Evolutionary conservation across 1,284 basidiomycete species (phyloP).

Genomic region (Spongispora temasekensis): DNA sequence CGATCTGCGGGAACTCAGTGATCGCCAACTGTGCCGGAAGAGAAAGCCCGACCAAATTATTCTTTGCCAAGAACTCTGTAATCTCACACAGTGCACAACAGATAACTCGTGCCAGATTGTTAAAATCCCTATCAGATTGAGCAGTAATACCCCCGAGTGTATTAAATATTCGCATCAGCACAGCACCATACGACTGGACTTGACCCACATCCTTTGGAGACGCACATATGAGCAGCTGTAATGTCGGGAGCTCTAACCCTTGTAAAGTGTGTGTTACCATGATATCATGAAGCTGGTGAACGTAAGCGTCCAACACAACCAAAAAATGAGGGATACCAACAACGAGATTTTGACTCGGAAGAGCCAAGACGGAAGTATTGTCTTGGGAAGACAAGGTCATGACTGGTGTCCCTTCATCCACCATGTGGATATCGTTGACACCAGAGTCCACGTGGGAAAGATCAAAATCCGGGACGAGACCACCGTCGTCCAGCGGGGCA

Average conservation of each 20-base stretch:
- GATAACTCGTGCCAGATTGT: slow-evolving; percentile 30
- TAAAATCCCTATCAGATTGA: slow-evolving; percentile 38
- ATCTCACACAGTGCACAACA: slow-evolving; percentile 43
- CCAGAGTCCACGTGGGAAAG: slow-evolving; percentile 15
- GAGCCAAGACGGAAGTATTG: slow-evolving; percentile 36
- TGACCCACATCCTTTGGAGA: slow-evolving; percentile 32
- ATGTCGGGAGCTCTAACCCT: slow-evolving; percentile 43
- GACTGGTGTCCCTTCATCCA: slow-evolving; percentile 18
- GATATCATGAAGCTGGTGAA: slow-evolving; percentile 54
- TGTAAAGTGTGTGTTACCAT: slow-evolving; percentile 56
- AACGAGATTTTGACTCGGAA: slow-evolving; percentile 55
- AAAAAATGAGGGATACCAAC: slow-evolving; percentile 38
- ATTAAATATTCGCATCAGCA: slow-evolving; percentile 49
- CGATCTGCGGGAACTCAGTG: slow-evolving; percentile 38
- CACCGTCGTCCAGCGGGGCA: slow-evolving; percentile 15
- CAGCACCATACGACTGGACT: slow-evolving; percentile 40
- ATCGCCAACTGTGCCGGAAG: slow-evolving; percentile 3
- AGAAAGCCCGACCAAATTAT: slow-evolving; percentile 42
- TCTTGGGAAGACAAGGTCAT: slow-evolving; percentile 24
- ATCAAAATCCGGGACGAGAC: slow-evolving; percentile 13
- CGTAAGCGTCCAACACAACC: slow-evolving; percentile 6
- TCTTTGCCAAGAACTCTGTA: slow-evolving; percentile 36
- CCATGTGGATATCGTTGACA: slow-evolving; percentile 24
- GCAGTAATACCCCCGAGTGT: slow-evolving; percentile 45
- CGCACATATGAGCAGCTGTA: slow-evolving; percentile 56